phyloP scores from a whole-genome alignment of 2,329 filamentous ascomycete genomes.

The Alternaria gaisen region DNA sequence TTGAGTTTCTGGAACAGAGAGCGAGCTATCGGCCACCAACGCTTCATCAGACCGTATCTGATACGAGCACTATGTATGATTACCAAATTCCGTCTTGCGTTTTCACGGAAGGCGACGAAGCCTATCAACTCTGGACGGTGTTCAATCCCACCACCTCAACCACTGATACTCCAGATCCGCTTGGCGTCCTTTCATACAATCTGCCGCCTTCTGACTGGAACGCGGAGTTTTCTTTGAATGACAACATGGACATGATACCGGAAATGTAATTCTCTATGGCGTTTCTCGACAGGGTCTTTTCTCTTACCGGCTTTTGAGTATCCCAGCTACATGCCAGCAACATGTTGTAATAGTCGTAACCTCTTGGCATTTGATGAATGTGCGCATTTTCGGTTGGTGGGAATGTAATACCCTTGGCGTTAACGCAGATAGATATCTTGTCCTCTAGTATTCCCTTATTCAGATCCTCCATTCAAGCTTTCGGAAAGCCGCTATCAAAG shows the following conservation, averaged over 20 bases:
- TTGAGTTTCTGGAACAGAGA: constrained; percentile 44
- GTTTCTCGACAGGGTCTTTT: neutral
- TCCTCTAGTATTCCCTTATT: neutral
- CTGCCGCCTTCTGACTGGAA: constrained; percentile 45
- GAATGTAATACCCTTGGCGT: constrained; percentile 4
- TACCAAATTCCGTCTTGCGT: constrained; percentile 19
- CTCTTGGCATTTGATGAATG: neutral
- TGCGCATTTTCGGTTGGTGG: neutral
- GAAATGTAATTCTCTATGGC: constrained; percentile 11
- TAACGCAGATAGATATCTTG: neutral
- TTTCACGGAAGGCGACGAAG: constrained; percentile 35
- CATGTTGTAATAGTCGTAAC: neutral
- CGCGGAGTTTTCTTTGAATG: constrained; percentile 42
- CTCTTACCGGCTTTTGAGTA: neutral
- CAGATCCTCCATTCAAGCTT: neutral
- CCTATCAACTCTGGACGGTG: constrained; percentile 39
- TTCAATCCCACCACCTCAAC: constrained; percentile 44
- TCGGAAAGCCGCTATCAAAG: neutral
- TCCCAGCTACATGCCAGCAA: neutral
- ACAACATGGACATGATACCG: constrained; percentile 29
- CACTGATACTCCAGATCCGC: constrained; percentile 29
- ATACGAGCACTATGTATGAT: constrained; percentile 21
- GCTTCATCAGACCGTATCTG: constrained; percentile 13
- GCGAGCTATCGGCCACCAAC: constrained; percentile 27
- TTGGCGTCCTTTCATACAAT: constrained; percentile 33